A percentile compares a stretch with the other conserved stretches of the same genome.
These are phyloP conservation scores for Fusarium nanum DNA, from an alignment of 2,329 filamentous ascomycete species.

Conservation along the genomic window DNA sequence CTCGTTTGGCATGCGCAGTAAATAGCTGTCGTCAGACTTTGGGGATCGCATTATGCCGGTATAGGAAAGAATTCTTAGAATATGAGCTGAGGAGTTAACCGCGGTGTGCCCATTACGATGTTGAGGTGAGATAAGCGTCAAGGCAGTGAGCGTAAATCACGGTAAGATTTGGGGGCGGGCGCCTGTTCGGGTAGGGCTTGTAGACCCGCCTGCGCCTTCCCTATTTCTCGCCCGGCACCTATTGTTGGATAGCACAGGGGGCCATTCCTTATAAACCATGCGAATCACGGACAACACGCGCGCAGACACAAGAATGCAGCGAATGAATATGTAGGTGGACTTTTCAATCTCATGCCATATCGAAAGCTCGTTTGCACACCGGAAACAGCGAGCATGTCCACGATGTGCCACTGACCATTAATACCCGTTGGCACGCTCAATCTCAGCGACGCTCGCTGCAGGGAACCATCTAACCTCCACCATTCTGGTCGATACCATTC, in stretches of 20 bases:
- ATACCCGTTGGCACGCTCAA: not conserved
- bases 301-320: not conserved
- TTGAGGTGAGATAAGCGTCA: not conserved
- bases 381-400: not conserved
- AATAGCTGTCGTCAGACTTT: not conserved
- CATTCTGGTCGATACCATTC: not conserved
- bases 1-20: not conserved
- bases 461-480: not conserved
- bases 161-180: not conserved
- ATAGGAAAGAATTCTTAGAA: too few species aligned
- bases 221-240: not conserved
- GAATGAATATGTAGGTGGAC: not conserved
- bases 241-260: too few species aligned
- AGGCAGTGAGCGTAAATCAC: not conserved
- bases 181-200: not conserved
- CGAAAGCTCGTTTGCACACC: accelerated
- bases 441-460: not conserved
- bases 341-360: not conserved
- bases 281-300: not conserved
- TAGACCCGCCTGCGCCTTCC: too few species aligned
- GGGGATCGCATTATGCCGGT: not conserved
- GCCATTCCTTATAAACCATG: too few species aligned
- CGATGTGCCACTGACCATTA: too few species aligned
- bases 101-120: not conserved
- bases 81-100: not conserved